phyloP scores from a whole-genome alignment of 2,329 filamentous ascomycete genomes.

The Thelonectria rubi region DNA sequence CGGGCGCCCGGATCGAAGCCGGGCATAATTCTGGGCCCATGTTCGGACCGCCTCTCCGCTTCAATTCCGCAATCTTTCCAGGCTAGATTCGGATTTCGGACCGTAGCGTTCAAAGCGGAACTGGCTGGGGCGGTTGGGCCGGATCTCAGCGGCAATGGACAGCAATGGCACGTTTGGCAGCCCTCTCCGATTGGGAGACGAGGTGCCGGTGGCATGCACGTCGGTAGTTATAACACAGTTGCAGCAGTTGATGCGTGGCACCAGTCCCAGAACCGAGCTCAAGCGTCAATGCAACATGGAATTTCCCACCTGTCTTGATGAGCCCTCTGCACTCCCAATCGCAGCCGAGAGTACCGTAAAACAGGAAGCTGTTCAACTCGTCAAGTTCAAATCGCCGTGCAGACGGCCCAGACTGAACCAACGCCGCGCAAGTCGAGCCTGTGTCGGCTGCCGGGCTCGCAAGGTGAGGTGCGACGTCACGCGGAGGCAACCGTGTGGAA shows the following conservation, averaged over 20 bases:
- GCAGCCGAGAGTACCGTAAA: background rate
- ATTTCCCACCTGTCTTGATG: background rate
- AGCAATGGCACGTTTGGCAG: too few species aligned
- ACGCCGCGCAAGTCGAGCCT: background rate
- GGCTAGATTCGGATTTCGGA: too few species aligned
- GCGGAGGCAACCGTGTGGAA: background rate
- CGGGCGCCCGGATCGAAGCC: too few species aligned
- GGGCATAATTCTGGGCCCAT: too few species aligned
- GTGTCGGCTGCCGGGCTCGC: background rate
- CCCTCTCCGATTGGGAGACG: background rate
- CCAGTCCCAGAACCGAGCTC: too few species aligned
- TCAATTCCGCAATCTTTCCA: too few species aligned
- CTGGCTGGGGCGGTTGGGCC: too few species aligned
- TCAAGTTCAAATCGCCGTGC: background rate
- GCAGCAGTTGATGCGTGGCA: background rate
- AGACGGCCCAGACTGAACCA: background rate
- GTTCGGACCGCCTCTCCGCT: too few species aligned
- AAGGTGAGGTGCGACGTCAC: slow-evolving; percentile 1
- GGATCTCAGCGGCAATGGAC: too few species aligned
- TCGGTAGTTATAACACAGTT: background rate
- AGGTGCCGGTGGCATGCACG: background rate
- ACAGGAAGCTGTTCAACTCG: background rate
- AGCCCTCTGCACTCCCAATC: background rate
- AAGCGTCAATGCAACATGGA: background rate
- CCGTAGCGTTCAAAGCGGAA: too few species aligned